A percentile compares a stretch with the other conserved stretches of the same genome.
These are phyloP conservation scores for Oryza nivara DNA, from an alignment of 176 grass and related monocot species.

Conservation along the genomic window DNA sequence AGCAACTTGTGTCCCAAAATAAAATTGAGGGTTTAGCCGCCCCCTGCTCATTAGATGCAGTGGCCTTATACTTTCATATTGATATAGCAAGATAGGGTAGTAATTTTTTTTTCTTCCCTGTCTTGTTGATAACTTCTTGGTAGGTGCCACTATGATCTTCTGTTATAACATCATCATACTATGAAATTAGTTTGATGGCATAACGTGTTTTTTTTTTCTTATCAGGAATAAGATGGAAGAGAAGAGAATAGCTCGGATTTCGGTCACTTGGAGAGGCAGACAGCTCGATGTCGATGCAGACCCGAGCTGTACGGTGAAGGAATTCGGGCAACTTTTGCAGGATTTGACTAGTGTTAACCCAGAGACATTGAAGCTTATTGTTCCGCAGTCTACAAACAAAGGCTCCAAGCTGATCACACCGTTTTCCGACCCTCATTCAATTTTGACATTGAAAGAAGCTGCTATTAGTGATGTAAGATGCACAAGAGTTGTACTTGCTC, in stretches of 20 bases:
- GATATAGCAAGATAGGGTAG: too few species aligned
- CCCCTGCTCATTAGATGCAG: not conserved
- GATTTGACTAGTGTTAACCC: slow-evolving; percentile 85
- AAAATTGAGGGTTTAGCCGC: not conserved
- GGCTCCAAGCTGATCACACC: slow-evolving; percentile 77
- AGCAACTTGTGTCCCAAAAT: not conserved
- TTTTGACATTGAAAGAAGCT: slow-evolving; percentile 69
- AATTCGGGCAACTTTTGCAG: slow-evolving; percentile 79
- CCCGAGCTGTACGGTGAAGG: slow-evolving; percentile 69
- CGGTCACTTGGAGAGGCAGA: slow-evolving; percentile 80
- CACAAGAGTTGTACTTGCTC: not conserved
- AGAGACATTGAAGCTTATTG: slow-evolving; percentile 84
- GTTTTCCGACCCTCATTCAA: slow-evolving; percentile 62
- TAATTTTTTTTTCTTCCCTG: slow-evolving; percentile 8
- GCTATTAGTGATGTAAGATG: slow-evolving; percentile 63
- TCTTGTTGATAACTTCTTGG: not conserved
- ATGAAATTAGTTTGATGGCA: slow-evolving; percentile 18
- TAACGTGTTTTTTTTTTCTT: not conserved
- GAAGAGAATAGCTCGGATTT: slow-evolving; percentile 54
- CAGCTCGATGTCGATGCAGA: slow-evolving; percentile 72
- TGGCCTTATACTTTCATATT: not conserved
- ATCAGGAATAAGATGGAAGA: slow-evolving; percentile 55
- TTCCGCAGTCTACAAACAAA: slow-evolving; percentile 69
- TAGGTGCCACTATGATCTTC: not conserved
- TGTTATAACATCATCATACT: not conserved